Evolutionary conservation across 2,329 filamentous ascomycete genomes (phyloP).

Genomic region (Phaeosphaeriaceae sp.): DNA sequence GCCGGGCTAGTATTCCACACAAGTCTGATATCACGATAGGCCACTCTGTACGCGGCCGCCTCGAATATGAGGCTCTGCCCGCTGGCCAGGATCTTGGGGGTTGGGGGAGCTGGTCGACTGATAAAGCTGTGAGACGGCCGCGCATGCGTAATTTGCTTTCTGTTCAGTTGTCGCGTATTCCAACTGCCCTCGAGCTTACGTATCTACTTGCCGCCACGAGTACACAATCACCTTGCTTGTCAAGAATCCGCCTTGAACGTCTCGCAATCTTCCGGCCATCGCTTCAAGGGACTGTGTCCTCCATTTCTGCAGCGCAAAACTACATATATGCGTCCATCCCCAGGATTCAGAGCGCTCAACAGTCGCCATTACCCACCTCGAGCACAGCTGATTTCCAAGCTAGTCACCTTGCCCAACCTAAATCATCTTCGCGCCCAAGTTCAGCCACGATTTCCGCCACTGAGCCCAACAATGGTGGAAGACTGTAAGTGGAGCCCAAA

Average conservation of each 20-base stretch:
- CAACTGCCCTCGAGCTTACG: conserved; percentile 5
- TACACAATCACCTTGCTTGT: conserved; percentile 14
- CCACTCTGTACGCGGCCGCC: not conserved
- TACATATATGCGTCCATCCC: conserved; percentile 5
- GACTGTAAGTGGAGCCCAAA: not conserved
- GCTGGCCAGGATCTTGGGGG: not conserved
- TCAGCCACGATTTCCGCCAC: not conserved
- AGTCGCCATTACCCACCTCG: not conserved
- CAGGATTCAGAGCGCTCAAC: not conserved
- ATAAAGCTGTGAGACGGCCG: not conserved
- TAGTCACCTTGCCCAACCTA: not conserved
- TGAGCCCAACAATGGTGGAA: not conserved
- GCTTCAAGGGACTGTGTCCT: not conserved
- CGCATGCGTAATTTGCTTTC: conserved; percentile 9
- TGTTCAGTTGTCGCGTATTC: conserved; percentile 7
- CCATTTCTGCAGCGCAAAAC: not conserved
- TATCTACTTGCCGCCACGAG: not conserved
- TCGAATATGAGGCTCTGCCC: not conserved
- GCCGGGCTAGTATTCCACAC: not conserved
- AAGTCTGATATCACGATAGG: not conserved
- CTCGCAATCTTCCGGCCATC: not conserved
- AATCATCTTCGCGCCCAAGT: not conserved
- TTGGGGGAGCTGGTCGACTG: not conserved
- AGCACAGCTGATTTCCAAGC: not conserved
- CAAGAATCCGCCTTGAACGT: conserved; percentile 11